These are phyloP conservation scores for Trichoderma oligosporum DNA, from an alignment of 2,329 filamentous ascomycete genomes.

Conservation along the genomic window DNA sequence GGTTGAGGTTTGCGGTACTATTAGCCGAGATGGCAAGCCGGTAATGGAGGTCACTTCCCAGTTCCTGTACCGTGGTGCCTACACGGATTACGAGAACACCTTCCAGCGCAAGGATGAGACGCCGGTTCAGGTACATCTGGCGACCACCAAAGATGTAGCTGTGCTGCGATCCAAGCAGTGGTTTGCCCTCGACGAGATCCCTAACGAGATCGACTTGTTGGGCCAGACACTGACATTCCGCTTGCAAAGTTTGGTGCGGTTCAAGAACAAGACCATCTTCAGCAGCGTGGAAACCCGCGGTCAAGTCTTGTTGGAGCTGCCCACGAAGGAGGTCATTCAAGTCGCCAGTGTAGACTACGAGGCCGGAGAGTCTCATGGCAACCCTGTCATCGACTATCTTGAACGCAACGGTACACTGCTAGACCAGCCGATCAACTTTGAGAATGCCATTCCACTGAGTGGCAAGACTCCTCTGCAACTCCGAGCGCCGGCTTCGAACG, in stretches of 20 bases:
- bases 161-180: slow-evolving; percentile 95
- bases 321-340: slow-evolving; percentile 95
- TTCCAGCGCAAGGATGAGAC: slow-evolving; percentile 98
- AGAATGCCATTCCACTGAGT: slow-evolving; percentile 93
- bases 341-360: slow-evolving; percentile 97
- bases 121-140: slow-evolving; percentile 87
- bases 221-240: slow-evolving; percentile 95
- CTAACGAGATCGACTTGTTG: slow-evolving; percentile 75
- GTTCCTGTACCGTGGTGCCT: slow-evolving; percentile 91
- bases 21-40: slow-evolving; percentile 73
- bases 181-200: slow-evolving; percentile 75
- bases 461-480: slow-evolving; percentile 85
- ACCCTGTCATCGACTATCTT: slow-evolving; percentile 95
- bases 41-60: slow-evolving; percentile 99
- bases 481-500: slow-evolving; percentile 90
- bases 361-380: slow-evolving; percentile 85
- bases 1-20: slow-evolving; percentile 99
- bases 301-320: slow-evolving; percentile 88
- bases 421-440: slow-evolving; percentile 94
- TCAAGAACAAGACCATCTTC: slow-evolving; percentile 92
- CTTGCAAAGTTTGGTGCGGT: slow-evolving; percentile 83
- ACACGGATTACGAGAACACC: slow-evolving; percentile 94
- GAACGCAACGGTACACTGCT: slow-evolving; percentile 86
- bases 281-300: slow-evolving; percentile 88
- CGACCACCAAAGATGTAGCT: slow-evolving; percentile 84